Evolutionary conservation across 2,329 filamentous ascomycete genomes (phyloP).

Genomic region (Fusarium burgessii): DNA sequence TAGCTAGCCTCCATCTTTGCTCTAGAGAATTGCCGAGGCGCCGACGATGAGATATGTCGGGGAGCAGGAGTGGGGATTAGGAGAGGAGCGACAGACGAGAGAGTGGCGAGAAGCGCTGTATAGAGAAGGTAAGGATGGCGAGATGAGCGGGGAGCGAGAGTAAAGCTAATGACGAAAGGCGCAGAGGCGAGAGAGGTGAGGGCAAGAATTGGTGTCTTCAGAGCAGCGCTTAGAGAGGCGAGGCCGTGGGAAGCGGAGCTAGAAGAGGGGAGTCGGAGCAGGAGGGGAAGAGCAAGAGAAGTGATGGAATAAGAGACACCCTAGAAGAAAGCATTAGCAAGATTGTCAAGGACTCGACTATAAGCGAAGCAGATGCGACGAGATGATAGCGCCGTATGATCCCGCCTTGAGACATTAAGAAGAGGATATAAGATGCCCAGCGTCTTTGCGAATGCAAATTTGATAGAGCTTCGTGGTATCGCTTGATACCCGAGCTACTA

Average conservation of each 20-base stretch:
- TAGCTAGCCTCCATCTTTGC: constrained; percentile 76
- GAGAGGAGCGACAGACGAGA: constrained; percentile 68
- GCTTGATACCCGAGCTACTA: constrained; percentile 24
- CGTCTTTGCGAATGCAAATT: background rate
- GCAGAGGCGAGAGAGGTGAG: constrained; percentile 77
- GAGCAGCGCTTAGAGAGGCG: constrained; percentile 71
- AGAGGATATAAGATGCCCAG: background rate
- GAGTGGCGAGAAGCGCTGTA: constrained; percentile 76
- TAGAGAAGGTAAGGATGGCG: constrained; percentile 93
- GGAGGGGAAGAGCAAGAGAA: constrained; percentile 80
- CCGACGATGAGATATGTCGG: constrained; percentile 47
- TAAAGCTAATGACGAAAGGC: constrained; percentile 82
- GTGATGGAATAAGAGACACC: constrained; percentile 90
- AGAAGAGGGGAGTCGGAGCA: constrained; percentile 84
- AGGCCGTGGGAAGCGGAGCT: constrained; percentile 77
- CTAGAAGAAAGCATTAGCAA: constrained; percentile 60
- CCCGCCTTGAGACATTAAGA: background rate
- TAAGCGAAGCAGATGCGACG: background rate
- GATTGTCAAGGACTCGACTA: background rate
- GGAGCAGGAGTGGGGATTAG: constrained; percentile 56
- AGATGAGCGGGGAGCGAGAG: constrained; percentile 77
- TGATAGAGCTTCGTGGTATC: constrained; percentile 6
- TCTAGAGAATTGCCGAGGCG: constrained; percentile 49
- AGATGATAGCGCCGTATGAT: background rate
- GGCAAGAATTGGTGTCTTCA: constrained; percentile 73